Base-by-base conservation (phyloP, 208 protist species). In the Herpetomonas tarakana region DNA sequence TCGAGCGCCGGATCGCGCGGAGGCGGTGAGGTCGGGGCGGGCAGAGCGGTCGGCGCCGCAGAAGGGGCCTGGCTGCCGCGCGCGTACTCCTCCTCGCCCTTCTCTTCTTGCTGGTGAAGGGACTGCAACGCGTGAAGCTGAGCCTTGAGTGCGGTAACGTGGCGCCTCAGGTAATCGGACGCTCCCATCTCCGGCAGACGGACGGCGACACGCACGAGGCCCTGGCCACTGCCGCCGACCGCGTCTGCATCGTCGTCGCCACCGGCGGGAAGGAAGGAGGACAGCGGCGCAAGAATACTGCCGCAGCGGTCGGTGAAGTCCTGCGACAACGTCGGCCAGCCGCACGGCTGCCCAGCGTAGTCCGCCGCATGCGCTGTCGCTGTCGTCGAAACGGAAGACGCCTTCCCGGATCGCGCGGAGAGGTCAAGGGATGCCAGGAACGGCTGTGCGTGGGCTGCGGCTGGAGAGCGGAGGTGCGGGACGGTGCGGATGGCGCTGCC, bases 221-320 rank as follows among this genome's bases (percentile, higher is more conserved):
- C 6, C 22, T 31, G 1, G 12, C 16, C 21, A 68, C 14, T 12
- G 51, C 29, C 14, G 30, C 35, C 3, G 54, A 52, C 52, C 65
- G 52, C 31, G 24, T 11, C 38, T 52, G 11, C 58, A 53, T 35
- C 55, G 52, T 52, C 18, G 1, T 21, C 21, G 28, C 31, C 11
- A n/a, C 30, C 6, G 47, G 22, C 38, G 65, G 77, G 52, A 74
- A 75, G 58, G 61, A 65, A 30, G 28, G 60, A 45, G 2, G 46
- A 31, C 3, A 90, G 76, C 6, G 86, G 82, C 19, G 60, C 55
- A 28, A 84, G 66, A 49, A 89, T 38, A 22, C 74, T 78, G 22
- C 74, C 80, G 28, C 81, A 74, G 38, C 80, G 71, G 21, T 81
- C 69, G 24, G 79, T 52, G 65, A 93, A 81, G 28, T 83, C 71